Conservation (phyloP, 2,329 filamentous ascomycete genomes). For the Fusarium pseudocircinatum region DNA sequence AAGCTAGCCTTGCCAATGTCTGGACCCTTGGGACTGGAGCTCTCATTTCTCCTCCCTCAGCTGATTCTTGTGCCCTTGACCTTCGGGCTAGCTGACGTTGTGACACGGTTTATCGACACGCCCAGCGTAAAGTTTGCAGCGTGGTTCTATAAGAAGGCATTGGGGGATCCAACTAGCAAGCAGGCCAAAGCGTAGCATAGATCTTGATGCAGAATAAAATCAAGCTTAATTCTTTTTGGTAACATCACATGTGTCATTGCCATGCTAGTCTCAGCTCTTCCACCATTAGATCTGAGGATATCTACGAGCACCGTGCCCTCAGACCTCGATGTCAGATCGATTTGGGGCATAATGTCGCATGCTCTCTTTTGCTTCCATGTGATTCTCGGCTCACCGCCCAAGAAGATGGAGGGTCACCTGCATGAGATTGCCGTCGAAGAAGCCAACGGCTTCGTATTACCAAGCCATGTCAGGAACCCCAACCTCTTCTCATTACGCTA, state of each 20-base stretch:
- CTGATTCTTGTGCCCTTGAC: conserved; percentile 68
- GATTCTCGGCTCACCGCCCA: conserved; percentile 2
- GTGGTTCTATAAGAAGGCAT: conserved; percentile 64
- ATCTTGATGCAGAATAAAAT: conserved; percentile 8
- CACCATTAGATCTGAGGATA: neutral
- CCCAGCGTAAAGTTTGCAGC: conserved; percentile 66
- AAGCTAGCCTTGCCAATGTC: conserved; percentile 61
- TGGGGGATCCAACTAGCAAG: conserved; percentile 37
- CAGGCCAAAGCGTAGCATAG: conserved; percentile 27
- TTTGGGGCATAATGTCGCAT: neutral
- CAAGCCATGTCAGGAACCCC: conserved; percentile 1
- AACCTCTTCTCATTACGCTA: neutral
- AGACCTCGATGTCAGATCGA: neutral
- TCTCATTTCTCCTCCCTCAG: conserved; percentile 68
- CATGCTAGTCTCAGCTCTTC: neutral
- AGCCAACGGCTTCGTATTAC: conserved; percentile 6
- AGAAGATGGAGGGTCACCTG: neutral
- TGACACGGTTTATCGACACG: conserved; percentile 66
- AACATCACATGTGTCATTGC: neutral
- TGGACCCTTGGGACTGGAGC: conserved; percentile 69
- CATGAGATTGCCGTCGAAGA: neutral
- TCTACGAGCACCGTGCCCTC: neutral
- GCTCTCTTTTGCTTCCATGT: neutral
- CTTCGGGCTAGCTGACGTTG: conserved; percentile 65
- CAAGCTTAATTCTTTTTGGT: conserved; percentile 23